Evolutionary conservation across 176 grass and related monocot genomes (phyloP).

Genomic region (Canna indica): DNA sequence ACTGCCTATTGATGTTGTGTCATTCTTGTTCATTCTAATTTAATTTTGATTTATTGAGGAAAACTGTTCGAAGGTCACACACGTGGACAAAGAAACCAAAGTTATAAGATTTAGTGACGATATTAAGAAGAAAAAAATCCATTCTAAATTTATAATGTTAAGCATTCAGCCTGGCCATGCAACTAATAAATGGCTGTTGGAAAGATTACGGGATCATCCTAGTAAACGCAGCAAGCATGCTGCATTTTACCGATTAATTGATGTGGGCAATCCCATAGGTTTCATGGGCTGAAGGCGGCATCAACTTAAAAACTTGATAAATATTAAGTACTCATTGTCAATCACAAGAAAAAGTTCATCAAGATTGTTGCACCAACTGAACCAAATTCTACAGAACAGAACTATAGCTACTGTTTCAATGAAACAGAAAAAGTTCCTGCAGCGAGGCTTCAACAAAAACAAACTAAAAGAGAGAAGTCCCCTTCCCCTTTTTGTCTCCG

Average conservation of each 20-base stretch:
- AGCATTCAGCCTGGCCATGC: neutral
- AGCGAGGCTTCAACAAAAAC: neutral
- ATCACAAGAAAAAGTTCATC: neutral
- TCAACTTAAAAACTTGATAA: neutral
- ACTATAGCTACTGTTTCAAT: neutral
- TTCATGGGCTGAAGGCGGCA: neutral
- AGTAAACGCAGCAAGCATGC: no score
- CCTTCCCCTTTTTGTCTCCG: constrained; percentile 98
- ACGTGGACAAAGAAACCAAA: no score
- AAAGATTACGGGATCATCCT: no score
- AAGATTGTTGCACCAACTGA: neutral
- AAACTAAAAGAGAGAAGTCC: constrained; percentile 82
- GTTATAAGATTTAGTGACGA: neutral
- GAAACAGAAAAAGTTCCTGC: neutral
- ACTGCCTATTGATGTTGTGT: no score
- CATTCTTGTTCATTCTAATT: no score
- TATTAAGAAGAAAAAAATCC: neutral
- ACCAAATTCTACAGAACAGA: neutral
- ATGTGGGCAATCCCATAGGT: no score
- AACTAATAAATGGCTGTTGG: neutral
- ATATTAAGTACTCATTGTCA: neutral
- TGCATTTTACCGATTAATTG: no score
- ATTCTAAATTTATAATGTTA: neutral
- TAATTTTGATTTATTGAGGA: no score
- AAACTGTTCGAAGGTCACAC: no score